These are phyloP conservation scores for Lachnellula cervina DNA, from an alignment of 2,329 filamentous ascomycete genomes.

Conservation along the genomic window DNA sequence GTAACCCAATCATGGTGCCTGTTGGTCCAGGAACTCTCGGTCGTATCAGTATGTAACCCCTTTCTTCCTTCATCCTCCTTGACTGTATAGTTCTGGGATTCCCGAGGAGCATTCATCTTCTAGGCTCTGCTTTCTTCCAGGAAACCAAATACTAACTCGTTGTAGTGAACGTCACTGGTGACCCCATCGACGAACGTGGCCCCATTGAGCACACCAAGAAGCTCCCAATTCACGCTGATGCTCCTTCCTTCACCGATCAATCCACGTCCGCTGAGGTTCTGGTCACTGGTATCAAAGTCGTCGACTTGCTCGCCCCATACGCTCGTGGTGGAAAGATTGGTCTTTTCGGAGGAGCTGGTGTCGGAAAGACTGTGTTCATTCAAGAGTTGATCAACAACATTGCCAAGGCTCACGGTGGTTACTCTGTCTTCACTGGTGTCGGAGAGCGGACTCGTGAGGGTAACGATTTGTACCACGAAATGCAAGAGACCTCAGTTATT, in stretches of 20 bases:
- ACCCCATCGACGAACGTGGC: conserved; percentile 99
- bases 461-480: conserved; percentile 99
- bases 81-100: no score
- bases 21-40: conserved; percentile 91
- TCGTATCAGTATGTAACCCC: conserved; percentile 62
- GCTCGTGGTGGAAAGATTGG: conserved; percentile 99
- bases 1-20: conserved; percentile 91
- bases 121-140: no score
- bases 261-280: conserved; percentile 95
- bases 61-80: no score
- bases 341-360: conserved; percentile 99
- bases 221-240: conserved; percentile 88
- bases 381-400: conserved; percentile 99
- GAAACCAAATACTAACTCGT: no score
- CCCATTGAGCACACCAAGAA: conserved; percentile 91
- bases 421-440: conserved; percentile 99
- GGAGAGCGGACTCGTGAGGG: conserved; percentile 99
- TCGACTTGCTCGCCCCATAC: conserved; percentile 97
- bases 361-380: conserved; percentile 99
- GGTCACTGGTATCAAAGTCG: conserved; percentile 99
- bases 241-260: conserved; percentile 90
- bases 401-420: conserved; percentile 99
- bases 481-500: conserved; percentile 99
- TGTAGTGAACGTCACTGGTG: conserved; percentile 92
- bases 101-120: no score